Evolutionary conservation across 2,329 filamentous ascomycete species (phyloP).

Genomic region (Cytospora schulzeri): DNA sequence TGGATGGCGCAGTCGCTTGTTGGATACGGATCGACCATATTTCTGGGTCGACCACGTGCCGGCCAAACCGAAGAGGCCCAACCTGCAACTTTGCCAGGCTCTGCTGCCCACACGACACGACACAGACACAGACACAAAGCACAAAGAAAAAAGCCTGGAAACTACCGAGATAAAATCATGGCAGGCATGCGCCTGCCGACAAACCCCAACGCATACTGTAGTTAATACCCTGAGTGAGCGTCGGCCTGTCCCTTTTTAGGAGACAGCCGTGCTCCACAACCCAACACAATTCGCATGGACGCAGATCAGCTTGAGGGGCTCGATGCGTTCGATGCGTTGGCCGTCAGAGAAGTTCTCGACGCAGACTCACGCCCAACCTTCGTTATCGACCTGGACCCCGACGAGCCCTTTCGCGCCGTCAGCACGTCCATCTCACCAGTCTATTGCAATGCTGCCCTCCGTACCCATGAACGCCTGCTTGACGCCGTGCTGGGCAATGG

Average conservation of each 20-base stretch:
- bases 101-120: not conserved
- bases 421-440: conserved; percentile 36
- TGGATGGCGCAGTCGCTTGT: not conserved
- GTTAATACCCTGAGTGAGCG: conserved; percentile 2
- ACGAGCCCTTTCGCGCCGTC: conserved; percentile 31
- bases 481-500: conserved; percentile 33
- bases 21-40: not conserved
- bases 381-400: conserved; percentile 42
- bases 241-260: conserved; percentile 16
- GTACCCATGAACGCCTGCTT: conserved; percentile 37
- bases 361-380: conserved; percentile 43
- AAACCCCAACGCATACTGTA: conserved; percentile 3
- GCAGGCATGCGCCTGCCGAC: conserved; percentile 11
- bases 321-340: conserved; percentile 29
- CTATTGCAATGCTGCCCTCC: conserved; percentile 41
- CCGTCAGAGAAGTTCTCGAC: conserved; percentile 38
- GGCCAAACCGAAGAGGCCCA: not conserved
- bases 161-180: not conserved
- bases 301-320: conserved; percentile 30
- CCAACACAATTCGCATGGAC: conserved; percentile 9
- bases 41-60: not conserved
- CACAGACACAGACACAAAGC: not conserved
- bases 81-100: not conserved
- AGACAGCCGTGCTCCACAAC: conserved; percentile 4
- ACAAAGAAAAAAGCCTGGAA: not conserved